Evolutionary conservation across 2,329 filamentous ascomycete species (phyloP).

Genomic region (Mollisia scopiformis): DNA sequence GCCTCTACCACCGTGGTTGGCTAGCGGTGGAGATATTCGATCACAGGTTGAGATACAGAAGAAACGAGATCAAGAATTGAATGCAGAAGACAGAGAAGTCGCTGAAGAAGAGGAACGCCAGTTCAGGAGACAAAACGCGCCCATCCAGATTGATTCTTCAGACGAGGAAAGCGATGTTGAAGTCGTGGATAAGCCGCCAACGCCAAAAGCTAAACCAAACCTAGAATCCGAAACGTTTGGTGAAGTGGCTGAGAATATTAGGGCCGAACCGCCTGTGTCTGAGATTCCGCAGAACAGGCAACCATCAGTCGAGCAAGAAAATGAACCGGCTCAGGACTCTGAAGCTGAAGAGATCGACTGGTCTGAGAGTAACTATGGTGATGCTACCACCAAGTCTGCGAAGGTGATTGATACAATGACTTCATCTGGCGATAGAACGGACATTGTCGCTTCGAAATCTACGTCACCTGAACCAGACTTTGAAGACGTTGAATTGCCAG

Average conservation of each 20-base stretch:
- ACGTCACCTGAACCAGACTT: slow-evolving; percentile 51
- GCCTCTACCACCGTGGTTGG: slow-evolving; percentile 79
- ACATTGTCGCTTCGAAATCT: slow-evolving; percentile 38
- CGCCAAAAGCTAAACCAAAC: not conserved
- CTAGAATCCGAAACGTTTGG: slow-evolving; percentile 17
- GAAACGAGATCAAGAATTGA: slow-evolving; percentile 59
- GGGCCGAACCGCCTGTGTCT: slow-evolving; percentile 26
- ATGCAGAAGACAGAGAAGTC: slow-evolving; percentile 63
- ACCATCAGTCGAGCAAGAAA: slow-evolving; percentile 1
- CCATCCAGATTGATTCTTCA: slow-evolving; percentile 66
- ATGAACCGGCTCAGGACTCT: slow-evolving; percentile 1
- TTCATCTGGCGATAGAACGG: slow-evolving; percentile 3
- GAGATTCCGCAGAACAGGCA: slow-evolving; percentile 32
- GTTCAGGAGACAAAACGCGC: slow-evolving; percentile 49
- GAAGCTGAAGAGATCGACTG: slow-evolving; percentile 48
- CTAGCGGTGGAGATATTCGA: slow-evolving; percentile 65
- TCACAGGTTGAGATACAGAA: slow-evolving; percentile 62
- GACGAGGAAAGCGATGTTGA: slow-evolving; percentile 59
- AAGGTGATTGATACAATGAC: slow-evolving; percentile 8
- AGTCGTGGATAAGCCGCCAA: slow-evolving; percentile 54
- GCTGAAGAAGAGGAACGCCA: slow-evolving; percentile 58
- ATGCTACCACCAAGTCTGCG: slow-evolving; percentile 19
- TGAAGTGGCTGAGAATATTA: slow-evolving; percentile 37
- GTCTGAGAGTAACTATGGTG: slow-evolving; percentile 54
- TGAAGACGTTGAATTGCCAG: slow-evolving; percentile 45